These are phyloP conservation scores for Crithidia sp. DNA, from an alignment of 208 protist genomes.

Conservation along the genomic window DNA sequence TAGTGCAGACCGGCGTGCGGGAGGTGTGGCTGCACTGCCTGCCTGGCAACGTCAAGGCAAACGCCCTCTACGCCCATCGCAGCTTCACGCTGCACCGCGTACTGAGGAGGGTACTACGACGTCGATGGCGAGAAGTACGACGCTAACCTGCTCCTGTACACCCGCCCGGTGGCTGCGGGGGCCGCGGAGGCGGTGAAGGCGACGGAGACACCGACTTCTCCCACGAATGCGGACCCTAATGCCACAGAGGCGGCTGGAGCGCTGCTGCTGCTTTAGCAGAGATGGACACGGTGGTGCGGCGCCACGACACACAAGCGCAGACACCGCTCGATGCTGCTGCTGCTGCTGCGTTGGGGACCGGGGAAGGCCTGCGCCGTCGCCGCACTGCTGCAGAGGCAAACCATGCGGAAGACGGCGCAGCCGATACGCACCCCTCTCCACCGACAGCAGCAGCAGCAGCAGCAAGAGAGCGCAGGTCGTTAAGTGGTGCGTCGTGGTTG, in stretches of 20 bases:
- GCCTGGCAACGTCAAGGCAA: slow-evolving; percentile 40
- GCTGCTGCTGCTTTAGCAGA: neutral
- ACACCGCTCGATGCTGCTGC: neutral
- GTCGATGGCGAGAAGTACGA: slow-evolving; percentile 39
- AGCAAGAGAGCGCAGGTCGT: neutral
- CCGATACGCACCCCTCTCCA: too few relatives aligned
- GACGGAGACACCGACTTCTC: neutral
- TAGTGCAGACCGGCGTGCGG: slow-evolving; percentile 50
- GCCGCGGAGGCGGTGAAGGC: neutral
- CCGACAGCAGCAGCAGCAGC: neutral
- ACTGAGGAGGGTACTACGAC: slow-evolving; percentile 59
- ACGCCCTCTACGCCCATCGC: slow-evolving; percentile 56
- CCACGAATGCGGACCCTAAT: too few relatives aligned
- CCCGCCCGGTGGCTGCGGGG: neutral
- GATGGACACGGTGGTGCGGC: slow-evolving; percentile 11
- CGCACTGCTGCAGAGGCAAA: neutral
- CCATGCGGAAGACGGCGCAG: neutral
- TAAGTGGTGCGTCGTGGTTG: slow-evolving; percentile 24
- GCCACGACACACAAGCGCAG: neutral
- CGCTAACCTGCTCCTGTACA: slow-evolving; percentile 36
- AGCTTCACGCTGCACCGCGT: slow-evolving; percentile 51
- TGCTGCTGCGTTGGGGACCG: neutral
- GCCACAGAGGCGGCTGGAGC: too few relatives aligned
- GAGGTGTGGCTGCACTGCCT: slow-evolving; percentile 88
- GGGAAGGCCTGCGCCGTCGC: slow-evolving; percentile 9